phyloP scores from a whole-genome alignment of 164 flowering plant species.

The Aristolochia californica region DNA sequence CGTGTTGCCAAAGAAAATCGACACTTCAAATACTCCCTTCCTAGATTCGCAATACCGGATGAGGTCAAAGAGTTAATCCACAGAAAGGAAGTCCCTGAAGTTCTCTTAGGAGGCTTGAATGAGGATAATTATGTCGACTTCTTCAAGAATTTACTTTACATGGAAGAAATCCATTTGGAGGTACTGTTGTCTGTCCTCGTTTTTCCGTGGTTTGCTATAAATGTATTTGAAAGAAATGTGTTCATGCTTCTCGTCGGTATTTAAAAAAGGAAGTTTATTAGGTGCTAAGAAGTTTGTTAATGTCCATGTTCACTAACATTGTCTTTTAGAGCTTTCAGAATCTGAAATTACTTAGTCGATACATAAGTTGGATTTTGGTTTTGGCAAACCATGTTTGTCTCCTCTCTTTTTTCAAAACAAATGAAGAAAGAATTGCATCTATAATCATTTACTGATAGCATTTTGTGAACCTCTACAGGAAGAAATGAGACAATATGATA shows the following conservation, averaged over 20 bases:
- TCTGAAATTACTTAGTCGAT: not conserved
- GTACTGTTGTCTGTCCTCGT: slow-evolving; percentile 17
- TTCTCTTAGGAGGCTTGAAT: slow-evolving; percentile 36
- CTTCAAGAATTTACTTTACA: slow-evolving; percentile 47
- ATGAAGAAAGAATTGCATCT: not conserved
- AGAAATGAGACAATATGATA: slow-evolving; percentile 65
- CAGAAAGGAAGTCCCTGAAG: slow-evolving; percentile 49
- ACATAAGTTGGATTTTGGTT: not conserved
- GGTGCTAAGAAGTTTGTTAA: not conserved
- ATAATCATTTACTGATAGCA: slow-evolving; percentile 2
- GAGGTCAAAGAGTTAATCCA: slow-evolving; percentile 39
- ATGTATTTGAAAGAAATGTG: not conserved
- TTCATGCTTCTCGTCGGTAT: not conserved
- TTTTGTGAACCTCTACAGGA: slow-evolving; percentile 33
- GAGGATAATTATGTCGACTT: slow-evolving; percentile 38
- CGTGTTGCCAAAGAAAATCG: slow-evolving; percentile 25
- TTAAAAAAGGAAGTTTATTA: not conserved
- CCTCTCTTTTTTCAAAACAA: not conserved
- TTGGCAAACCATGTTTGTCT: not conserved
- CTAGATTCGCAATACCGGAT: slow-evolving; percentile 42
- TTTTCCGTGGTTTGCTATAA: too few relatives aligned
- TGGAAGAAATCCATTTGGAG: slow-evolving; percentile 91
- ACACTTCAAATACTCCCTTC: slow-evolving; percentile 30
- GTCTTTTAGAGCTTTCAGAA: not conserved
- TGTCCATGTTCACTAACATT: not conserved